Conservation (phyloP, 164 flowering plant species). For the Chloranthus sessilifolius region DNA sequence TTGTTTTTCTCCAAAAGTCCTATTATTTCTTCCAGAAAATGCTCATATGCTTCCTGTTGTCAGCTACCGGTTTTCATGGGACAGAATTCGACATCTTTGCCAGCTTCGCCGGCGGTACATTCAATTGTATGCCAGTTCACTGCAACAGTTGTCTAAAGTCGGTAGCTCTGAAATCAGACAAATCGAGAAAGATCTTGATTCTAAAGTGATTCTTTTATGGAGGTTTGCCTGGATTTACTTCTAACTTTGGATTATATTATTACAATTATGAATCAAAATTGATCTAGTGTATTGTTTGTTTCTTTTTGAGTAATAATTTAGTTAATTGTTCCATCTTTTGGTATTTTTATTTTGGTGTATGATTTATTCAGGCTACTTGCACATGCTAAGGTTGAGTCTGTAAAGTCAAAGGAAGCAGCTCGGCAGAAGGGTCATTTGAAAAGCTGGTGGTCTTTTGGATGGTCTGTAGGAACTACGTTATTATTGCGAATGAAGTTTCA, state of each 20-base stretch:
- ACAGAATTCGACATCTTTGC: slow-evolving; percentile 62
- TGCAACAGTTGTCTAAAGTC: slow-evolving; percentile 52
- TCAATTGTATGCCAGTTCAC: slow-evolving; percentile 71
- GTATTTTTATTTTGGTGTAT: slow-evolving; percentile 14
- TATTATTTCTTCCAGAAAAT: too few relatives aligned
- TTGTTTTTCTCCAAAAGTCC: too few relatives aligned
- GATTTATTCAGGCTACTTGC: slow-evolving; percentile 74
- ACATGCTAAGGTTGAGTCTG: slow-evolving; percentile 95
- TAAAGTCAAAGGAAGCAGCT: slow-evolving; percentile 84
- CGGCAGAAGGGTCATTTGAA: slow-evolving; percentile 47
- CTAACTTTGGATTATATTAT: not conserved
- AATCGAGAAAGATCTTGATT: slow-evolving; percentile 89
- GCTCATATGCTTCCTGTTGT: slow-evolving; percentile 12
- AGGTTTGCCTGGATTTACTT: slow-evolving; percentile 42
- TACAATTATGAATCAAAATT: not conserved
- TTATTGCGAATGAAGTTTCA: not conserved
- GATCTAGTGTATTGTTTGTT: not conserved
- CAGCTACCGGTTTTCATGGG: slow-evolving; percentile 96
- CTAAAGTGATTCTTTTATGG: slow-evolving; percentile 94
- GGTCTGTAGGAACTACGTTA: slow-evolving; percentile 41
- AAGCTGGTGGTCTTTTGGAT: slow-evolving; percentile 88
- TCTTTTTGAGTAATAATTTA: not conserved
- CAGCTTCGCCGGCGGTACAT: slow-evolving; percentile 83
- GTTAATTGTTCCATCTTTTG: too few relatives aligned
- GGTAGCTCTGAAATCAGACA: slow-evolving; percentile 50